phyloP scores from a whole-genome alignment of 2,329 filamentous ascomycete species.

The Xylaria multiplex region DNA sequence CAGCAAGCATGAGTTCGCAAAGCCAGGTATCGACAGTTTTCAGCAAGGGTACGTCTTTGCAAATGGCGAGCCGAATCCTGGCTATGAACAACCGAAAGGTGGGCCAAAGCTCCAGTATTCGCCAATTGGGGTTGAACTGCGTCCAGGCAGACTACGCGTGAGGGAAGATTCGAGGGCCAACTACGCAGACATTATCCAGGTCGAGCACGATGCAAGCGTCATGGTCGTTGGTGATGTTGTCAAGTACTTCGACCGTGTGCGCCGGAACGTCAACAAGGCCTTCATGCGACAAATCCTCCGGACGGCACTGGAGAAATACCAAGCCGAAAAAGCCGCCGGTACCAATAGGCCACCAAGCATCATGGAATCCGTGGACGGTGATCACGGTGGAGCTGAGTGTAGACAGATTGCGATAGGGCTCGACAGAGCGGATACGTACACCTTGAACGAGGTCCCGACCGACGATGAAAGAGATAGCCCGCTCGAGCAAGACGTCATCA shows the following conservation, averaged over 20 bases:
- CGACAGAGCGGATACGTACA: conserved; percentile 33
- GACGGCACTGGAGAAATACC: conserved; percentile 50
- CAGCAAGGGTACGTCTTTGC: conserved; percentile 52
- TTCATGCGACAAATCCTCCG: conserved; percentile 52
- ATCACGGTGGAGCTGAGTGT: conserved; percentile 34
- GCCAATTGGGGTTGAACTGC: conserved; percentile 49
- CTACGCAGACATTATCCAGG: conserved; percentile 52
- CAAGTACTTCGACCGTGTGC: conserved; percentile 52
- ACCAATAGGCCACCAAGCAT: conserved; percentile 26
- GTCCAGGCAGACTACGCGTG: conserved; percentile 49
- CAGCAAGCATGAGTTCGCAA: conserved; percentile 51
- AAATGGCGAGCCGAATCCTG: conserved; percentile 49
- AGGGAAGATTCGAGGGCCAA: conserved; percentile 52
- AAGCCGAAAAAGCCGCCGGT: conserved; percentile 40
- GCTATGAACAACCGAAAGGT: conserved; percentile 44
- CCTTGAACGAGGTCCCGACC: conserved; percentile 35
- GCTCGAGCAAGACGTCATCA: not conserved
- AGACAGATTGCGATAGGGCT: conserved; percentile 14
- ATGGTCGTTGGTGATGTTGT: conserved; percentile 51
- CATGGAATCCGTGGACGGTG: conserved; percentile 38
- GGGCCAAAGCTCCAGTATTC: conserved; percentile 49
- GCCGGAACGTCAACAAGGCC: conserved; percentile 52
- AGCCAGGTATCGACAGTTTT: conserved; percentile 51
- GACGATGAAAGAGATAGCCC: conserved; percentile 34
- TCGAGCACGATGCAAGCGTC: conserved; percentile 51